These are phyloP conservation scores for Colletotrichum lindemuthianum DNA, from an alignment of 2,329 filamentous ascomycete genomes.

Conservation along the genomic window DNA sequence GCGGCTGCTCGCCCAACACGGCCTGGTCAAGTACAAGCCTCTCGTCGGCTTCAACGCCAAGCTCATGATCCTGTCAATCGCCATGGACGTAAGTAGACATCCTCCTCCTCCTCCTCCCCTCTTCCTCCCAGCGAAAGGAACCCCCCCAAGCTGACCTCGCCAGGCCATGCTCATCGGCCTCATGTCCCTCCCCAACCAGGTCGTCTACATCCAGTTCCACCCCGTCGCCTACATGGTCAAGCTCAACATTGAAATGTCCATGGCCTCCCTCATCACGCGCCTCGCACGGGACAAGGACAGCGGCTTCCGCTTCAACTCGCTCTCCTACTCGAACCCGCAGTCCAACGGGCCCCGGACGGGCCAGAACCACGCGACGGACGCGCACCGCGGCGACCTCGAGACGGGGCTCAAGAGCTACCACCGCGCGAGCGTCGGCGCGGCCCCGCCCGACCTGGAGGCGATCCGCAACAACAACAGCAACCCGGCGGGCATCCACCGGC, in stretches of 20 bases:
- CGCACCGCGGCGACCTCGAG: not conserved
- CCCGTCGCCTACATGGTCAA: slow-evolving; percentile 64
- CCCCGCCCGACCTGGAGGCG: not conserved
- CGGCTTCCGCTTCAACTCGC: slow-evolving; percentile 24
- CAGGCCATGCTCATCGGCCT: slow-evolving; percentile 46
- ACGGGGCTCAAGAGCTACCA: slow-evolving; percentile 20
- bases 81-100: slow-evolving; percentile 54
- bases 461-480: not conserved
- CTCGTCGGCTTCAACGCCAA: slow-evolving; percentile 60
- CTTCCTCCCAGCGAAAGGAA: too few species aligned
- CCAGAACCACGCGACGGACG: not conserved
- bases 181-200: slow-evolving; percentile 47
- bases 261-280: slow-evolving; percentile 61
- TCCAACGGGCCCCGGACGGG: slow-evolving; percentile 4
- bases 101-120: too few species aligned
- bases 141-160: not conserved
- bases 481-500: slow-evolving; percentile 9
- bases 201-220: slow-evolving; percentile 60
- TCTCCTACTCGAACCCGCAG: slow-evolving; percentile 19
- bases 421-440: slow-evolving; percentile 10
- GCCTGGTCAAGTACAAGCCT: slow-evolving; percentile 60
- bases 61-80: slow-evolving; percentile 59
- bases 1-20: slow-evolving; percentile 56
- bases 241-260: slow-evolving; percentile 64
- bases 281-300: slow-evolving; percentile 31